phyloP scores from a whole-genome alignment of 345 rosid species.

The Gossypium raimondii region DNA sequence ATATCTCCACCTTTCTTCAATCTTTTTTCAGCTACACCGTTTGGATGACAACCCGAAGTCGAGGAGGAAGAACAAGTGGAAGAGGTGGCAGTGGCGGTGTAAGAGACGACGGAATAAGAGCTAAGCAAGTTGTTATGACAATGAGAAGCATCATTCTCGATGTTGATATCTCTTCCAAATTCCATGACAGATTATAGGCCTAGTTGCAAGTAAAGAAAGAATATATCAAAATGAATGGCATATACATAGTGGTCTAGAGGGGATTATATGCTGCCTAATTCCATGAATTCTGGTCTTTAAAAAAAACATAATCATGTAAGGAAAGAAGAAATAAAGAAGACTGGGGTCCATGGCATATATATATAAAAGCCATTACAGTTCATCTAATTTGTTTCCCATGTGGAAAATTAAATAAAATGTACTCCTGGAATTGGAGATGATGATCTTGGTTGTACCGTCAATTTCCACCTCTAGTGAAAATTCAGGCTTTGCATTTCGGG shows the following conservation, averaged over 20 bases:
- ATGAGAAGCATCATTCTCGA: conserved; percentile 40
- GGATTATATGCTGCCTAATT: conserved; percentile 27
- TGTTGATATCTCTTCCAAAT: conserved; percentile 36
- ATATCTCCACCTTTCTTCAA: conserved; percentile 34
- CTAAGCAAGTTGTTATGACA: conserved; percentile 13
- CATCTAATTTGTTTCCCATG: conserved; percentile 35
- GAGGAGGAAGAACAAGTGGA: conserved; percentile 29
- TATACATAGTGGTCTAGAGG: conserved; percentile 24
- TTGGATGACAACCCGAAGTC: conserved; percentile 10
- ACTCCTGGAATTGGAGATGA: neutral
- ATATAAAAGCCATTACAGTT: conserved; percentile 21
- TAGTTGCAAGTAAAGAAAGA: conserved; percentile 21
- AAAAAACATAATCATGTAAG: neutral
- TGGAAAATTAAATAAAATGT: conserved; percentile 17
- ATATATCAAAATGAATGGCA: conserved; percentile 21
- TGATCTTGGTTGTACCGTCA: conserved; percentile 10
- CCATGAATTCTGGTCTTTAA: neutral
- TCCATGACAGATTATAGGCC: conserved; percentile 29
- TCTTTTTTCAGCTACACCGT: conserved; percentile 19
- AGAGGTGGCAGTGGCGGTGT: conserved; percentile 10
- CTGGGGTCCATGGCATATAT: conserved; percentile 28
- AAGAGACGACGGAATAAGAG: conserved; percentile 16
- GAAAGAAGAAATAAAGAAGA: conserved; percentile 14
- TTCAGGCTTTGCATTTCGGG: neutral
- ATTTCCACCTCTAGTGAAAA: neutral